Evolutionary conservation across 768 basidiomycete species (phyloP), one percentile per base, ranked within the genome.

Genomic region (Leccinum broughii): DNA sequence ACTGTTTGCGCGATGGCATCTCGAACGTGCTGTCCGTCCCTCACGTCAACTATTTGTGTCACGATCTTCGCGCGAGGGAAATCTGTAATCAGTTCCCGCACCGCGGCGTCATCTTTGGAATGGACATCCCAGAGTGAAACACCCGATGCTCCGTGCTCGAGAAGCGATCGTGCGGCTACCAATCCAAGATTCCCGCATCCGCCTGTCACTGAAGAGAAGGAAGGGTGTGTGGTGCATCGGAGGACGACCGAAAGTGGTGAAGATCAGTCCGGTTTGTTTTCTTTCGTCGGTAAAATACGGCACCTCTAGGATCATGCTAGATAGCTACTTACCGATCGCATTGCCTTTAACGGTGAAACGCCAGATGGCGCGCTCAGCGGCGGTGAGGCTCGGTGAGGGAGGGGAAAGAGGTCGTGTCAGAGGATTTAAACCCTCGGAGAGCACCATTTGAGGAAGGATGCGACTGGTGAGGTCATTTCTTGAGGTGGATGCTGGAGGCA

Each of bases 171-270:
- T 6, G 70, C 73, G 13, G 72, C 71, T 59, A 71, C 75, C 11
- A 80, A 54, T 6, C 75, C 78, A 11, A 80, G 71, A 55, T 68
- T 63, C 1, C 80, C 79, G 30, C 78, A 76, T 24, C 81, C 80
- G 6, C 78, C 78, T 2, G 78, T 81, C 20, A 80, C 80, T 81
- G 48, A 6, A 4, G 9, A 37, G 41, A 26, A 51, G 24, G 39
- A 34, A 48, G 53, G 14, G n/a, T 20, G 44, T 37, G 32, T 13
- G 22, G 39, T 28, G 17, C 17, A 17, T 26, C 1, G 35, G 17
- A 35, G 22, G 14, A 35, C 13, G 35, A 8, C 20, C 49, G 5
- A 46, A 41, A 17, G 49, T 62, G 30, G 1, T 30, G 53, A 20
- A 11, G 39, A 62, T 58, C 54, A 49, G 35, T 14, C 7, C 39